phyloP scores from a whole-genome alignment of 495 filamentous ascomycete genomes.

The Lasiosphaeria ovina region DNA sequence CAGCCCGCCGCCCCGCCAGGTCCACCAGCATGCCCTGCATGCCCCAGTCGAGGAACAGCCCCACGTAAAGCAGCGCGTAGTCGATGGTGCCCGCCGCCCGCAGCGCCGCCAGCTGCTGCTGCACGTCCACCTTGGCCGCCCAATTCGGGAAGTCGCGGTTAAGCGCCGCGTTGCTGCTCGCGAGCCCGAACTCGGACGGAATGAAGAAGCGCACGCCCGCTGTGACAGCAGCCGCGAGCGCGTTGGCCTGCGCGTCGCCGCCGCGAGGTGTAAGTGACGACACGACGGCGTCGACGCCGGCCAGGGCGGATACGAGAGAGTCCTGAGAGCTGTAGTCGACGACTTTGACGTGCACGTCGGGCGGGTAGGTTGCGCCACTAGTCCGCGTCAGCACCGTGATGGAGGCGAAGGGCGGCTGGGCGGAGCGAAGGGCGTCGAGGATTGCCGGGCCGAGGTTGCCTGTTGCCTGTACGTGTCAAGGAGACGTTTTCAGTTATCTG shows the following conservation, averaged over 20 bases:
- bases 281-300: conserved; percentile 54
- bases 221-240: conserved; percentile 60
- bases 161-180: conserved; percentile 27
- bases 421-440: conserved; percentile 41
- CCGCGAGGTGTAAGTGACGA: conserved; percentile 39
- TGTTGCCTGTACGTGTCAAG: background rate
- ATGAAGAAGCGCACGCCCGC: conserved; percentile 37
- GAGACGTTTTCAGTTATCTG: background rate
- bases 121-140: conserved; percentile 40
- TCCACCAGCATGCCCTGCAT: conserved; percentile 35
- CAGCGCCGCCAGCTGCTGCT: conserved; percentile 36
- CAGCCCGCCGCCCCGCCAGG: conserved; percentile 31
- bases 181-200: conserved; percentile 58
- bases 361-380: conserved; percentile 24
- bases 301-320: conserved; percentile 47
- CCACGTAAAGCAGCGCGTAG: conserved; percentile 45
- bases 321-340: conserved; percentile 55
- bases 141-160: conserved; percentile 37
- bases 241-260: conserved; percentile 39
- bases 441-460: conserved; percentile 47
- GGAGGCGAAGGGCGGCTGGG: conserved; percentile 48
- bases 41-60: conserved; percentile 41
- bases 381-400: conserved; percentile 55
- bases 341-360: conserved; percentile 38
- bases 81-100: conserved; percentile 35